These are phyloP conservation scores for Pichia sp. DNA, from an alignment of 1,139 yeast genomes.

Conservation along the genomic window DNA sequence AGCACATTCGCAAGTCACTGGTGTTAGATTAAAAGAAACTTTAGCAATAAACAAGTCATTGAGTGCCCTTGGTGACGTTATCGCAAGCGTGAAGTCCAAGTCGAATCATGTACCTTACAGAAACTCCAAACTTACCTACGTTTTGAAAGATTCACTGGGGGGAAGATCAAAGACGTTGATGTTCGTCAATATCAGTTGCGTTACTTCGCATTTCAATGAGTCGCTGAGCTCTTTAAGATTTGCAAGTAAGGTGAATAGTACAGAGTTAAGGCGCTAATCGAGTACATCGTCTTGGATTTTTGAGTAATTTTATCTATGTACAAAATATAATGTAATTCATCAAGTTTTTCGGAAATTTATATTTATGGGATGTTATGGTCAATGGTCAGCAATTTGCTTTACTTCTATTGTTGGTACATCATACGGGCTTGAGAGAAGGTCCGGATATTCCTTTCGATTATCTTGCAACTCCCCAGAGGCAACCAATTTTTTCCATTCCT, in stretches of 20 bases:
- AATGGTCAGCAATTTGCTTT: constrained; percentile 8
- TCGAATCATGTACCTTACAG: constrained; percentile 44
- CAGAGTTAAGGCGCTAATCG: constrained; percentile 27
- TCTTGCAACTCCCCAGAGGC: constrained; percentile 34
- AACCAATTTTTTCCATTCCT: constrained; percentile 42
- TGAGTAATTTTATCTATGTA: too few relatives aligned
- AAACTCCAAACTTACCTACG: constrained; percentile 64
- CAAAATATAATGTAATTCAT: too few relatives aligned
- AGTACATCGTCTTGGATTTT: too few relatives aligned
- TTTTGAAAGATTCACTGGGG: constrained; percentile 75
- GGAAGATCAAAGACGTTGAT: constrained; percentile 87
- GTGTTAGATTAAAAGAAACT: constrained; percentile 79
- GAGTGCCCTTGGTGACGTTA: constrained; percentile 88
- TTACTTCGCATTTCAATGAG: constrained; percentile 56
- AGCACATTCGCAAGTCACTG: constrained; percentile 67
- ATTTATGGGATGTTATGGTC: too few relatives aligned
- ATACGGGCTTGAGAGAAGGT: constrained; percentile 21
- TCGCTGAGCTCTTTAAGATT: constrained; percentile 80
- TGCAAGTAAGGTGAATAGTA: constrained; percentile 73
- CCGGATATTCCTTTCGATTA: constrained; percentile 26
- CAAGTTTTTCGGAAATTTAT: too few relatives aligned
- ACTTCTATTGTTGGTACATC: constrained; percentile 13
- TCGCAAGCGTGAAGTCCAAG: constrained; percentile 48
- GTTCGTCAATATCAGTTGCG: constrained; percentile 88
- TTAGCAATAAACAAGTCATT: constrained; percentile 85